Conservation (phyloP, 345 rosid genomes). For the Salix exigua region DNA sequence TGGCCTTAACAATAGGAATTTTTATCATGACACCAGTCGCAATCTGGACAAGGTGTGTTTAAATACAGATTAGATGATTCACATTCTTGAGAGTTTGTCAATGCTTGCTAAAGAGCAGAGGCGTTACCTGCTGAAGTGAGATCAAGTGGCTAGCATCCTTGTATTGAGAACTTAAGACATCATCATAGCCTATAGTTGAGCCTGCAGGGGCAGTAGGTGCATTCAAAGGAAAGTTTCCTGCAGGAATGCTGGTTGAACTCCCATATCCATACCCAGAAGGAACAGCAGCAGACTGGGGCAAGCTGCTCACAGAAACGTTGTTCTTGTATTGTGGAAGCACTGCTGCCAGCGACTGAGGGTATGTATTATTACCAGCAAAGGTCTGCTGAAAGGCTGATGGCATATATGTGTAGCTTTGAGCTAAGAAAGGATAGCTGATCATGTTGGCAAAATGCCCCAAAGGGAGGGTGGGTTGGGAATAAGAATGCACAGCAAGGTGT, state of each 20-base stretch:
- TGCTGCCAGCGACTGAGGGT: slow-evolving; percentile 84
- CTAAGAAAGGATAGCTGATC: slow-evolving; percentile 80
- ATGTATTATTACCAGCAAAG: slow-evolving; percentile 68
- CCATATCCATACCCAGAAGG: slow-evolving; percentile 89
- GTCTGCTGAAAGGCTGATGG: slow-evolving; percentile 91
- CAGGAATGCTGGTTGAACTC: slow-evolving; percentile 60
- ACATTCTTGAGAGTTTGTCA: not conserved
- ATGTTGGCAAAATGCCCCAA: slow-evolving; percentile 81
- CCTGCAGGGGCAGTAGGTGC: slow-evolving; percentile 60
- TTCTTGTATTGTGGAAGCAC: slow-evolving; percentile 87
- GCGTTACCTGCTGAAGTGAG: slow-evolving; percentile 71
- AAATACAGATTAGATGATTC: not conserved
- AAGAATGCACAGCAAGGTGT: slow-evolving; percentile 86
- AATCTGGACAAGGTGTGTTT: not conserved
- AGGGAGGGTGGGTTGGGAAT: slow-evolving; percentile 82
- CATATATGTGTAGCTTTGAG: slow-evolving; percentile 90
- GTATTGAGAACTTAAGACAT: slow-evolving; percentile 73
- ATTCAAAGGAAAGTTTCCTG: slow-evolving; percentile 69
- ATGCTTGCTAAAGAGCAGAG: not conserved
- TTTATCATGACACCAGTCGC: not conserved
- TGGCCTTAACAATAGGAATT: not conserved
- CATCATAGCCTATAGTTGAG: slow-evolving; percentile 65
- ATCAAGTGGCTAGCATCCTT: slow-evolving; percentile 69
- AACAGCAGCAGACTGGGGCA: slow-evolving; percentile 82
- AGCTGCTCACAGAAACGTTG: slow-evolving; percentile 65